A percentile compares a stretch with the other conserved stretches of the same genome.
These are phyloP conservation scores for Lobosporangium transversale DNA, from an alignment of 192 early-diverging fungal genomes.

Conservation along the genomic window DNA sequence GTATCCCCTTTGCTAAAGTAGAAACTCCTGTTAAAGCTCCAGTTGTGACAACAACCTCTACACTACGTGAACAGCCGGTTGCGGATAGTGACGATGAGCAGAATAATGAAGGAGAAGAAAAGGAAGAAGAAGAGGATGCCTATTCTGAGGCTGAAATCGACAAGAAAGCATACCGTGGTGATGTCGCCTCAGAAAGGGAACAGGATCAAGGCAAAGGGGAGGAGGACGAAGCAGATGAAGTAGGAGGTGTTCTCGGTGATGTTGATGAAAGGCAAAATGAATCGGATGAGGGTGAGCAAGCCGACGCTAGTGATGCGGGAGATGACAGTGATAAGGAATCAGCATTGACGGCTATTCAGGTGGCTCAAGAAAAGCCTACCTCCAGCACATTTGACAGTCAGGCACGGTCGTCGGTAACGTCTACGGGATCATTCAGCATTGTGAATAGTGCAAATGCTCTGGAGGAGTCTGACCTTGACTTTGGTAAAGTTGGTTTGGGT, in stretches of 20 bases:
- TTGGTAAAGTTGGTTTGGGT: conserved; percentile 11
- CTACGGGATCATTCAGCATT: conserved; percentile 19
- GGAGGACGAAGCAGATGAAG: neutral
- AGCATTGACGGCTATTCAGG: conserved; percentile 32
- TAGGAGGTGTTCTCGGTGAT: neutral
- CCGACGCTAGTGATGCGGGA: neutral
- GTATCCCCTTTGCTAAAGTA: neutral
- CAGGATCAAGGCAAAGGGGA: conserved; percentile 1
- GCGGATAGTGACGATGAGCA: neutral
- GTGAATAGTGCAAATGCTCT: conserved; percentile 16
- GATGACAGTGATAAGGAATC: conserved; percentile 51
- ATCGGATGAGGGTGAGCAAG: neutral
- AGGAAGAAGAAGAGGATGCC: neutral
- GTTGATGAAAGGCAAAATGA: neutral
- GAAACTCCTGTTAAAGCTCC: neutral
- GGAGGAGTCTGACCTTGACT: conserved; percentile 26
- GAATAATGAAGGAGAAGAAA: conserved; percentile 5
- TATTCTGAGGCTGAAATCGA: neutral
- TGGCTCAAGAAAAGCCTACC: neutral
- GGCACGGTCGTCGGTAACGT: neutral
- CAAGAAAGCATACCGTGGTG: neutral
- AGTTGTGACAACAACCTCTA: neutral
- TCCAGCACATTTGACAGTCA: neutral
- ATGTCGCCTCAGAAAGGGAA: conserved; percentile 2
- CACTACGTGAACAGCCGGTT: neutral